Conservation (phyloP, 768 basidiomycete genomes). For the Chlorophyllum brunneum region DNA sequence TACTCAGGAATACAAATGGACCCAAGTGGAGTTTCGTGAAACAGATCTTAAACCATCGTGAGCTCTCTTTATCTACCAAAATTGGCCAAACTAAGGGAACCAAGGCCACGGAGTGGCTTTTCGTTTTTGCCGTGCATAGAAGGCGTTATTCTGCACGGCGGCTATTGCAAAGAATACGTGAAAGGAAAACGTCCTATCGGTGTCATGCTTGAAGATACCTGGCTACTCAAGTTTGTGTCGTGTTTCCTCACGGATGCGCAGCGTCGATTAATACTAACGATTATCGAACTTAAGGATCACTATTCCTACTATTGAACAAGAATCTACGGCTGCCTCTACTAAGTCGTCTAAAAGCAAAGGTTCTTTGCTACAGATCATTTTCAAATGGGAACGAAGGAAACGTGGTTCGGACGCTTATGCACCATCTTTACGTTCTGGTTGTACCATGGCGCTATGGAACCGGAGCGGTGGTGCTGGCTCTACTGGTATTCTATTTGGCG, state of each 20-base stretch:
- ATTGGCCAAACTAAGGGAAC: background rate
- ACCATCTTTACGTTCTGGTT: constrained; percentile 71
- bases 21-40: constrained; percentile 69
- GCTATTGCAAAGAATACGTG: constrained; percentile 86
- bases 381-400: constrained; percentile 89
- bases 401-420: constrained; percentile 64
- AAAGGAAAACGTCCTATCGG: constrained; percentile 86
- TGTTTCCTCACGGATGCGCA: background rate
- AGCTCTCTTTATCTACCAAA: constrained; percentile 19
- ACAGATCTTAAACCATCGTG: constrained; percentile 72
- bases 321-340: constrained; percentile 16
- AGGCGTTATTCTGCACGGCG: constrained; percentile 80
- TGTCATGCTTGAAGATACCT: constrained; percentile 87
- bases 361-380: constrained; percentile 28
- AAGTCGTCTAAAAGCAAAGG: constrained; percentile 27
- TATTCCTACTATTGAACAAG: constrained; percentile 17
- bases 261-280: background rate
- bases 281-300: constrained; percentile 17
- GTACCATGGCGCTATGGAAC: constrained; percentile 82
- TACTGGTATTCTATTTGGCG: constrained; percentile 82
- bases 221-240: constrained; percentile 66
- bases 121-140: constrained; percentile 78
- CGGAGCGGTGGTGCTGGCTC: constrained; percentile 34
- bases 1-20: constrained; percentile 84
- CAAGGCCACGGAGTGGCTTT: constrained; percentile 75